Percentiles rank a stretch among this genome's conserved stretches.
Conservation (phyloP, 768 basidiomycete species). For the Suillus plorans region DNA sequence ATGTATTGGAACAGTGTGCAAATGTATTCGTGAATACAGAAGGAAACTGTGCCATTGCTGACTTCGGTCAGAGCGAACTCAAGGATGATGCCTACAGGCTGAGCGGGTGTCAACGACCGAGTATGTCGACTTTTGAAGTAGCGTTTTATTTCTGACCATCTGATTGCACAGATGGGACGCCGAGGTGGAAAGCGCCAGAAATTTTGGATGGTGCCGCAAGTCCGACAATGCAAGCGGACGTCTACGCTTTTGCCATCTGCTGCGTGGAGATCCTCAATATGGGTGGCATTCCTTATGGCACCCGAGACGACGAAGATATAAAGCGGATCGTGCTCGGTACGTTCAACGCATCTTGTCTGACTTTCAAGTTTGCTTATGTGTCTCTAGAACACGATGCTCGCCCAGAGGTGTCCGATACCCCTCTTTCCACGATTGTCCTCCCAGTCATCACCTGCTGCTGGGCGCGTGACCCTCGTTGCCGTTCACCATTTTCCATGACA, state of each 20-base stretch:
- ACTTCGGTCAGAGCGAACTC: conserved; percentile 83
- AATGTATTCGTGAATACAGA: conserved; percentile 76
- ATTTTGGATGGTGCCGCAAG: conserved; percentile 48
- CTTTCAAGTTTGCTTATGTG: conserved; percentile 19
- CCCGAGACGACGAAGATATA: conserved; percentile 50
- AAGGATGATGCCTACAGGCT: conserved; percentile 68
- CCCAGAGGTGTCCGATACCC: conserved; percentile 45
- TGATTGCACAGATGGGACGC: conserved; percentile 49
- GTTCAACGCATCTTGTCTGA: conserved; percentile 17
- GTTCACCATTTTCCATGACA: conserved; percentile 49
- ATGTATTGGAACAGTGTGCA: conserved; percentile 45
- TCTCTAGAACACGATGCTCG: conserved; percentile 48
- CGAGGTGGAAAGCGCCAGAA: conserved; percentile 75
- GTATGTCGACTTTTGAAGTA: conserved; percentile 33
- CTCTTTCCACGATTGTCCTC: conserved; percentile 32
- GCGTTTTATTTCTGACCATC: conserved; percentile 1
- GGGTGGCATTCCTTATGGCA: conserved; percentile 61
- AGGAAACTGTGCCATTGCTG: conserved; percentile 69
- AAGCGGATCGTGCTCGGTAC: conserved; percentile 51
- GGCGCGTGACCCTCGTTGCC: conserved; percentile 48
- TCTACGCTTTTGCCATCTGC: conserved; percentile 68
- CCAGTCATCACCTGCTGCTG: conserved; percentile 56
- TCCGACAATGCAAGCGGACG: conserved; percentile 57
- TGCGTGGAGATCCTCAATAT: conserved; percentile 64
- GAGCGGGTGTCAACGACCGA: conserved; percentile 47